A percentile compares a stretch with the other conserved stretches of the same genome.
These are phyloP conservation scores for Erodium moschatum DNA, from an alignment of 441 rosid genomes.

Conservation along the genomic window DNA sequence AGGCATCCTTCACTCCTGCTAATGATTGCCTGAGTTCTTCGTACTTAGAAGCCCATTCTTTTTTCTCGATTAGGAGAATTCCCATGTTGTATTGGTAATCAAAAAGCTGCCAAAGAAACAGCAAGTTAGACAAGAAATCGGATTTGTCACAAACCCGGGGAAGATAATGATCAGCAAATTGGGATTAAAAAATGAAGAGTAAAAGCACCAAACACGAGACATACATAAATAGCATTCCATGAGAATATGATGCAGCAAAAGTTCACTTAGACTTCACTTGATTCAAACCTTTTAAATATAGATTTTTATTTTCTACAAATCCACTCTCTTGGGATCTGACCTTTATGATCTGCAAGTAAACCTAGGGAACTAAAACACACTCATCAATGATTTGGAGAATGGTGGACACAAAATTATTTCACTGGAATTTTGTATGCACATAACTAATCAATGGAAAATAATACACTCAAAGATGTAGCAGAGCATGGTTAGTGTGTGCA, in stretches of 20 bases:
- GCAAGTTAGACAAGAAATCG: constrained; percentile 2
- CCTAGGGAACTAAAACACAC: background rate
- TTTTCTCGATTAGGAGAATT: constrained; percentile 79
- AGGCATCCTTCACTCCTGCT: constrained; percentile 46
- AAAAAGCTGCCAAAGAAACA: constrained; percentile 51
- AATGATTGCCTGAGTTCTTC: constrained; percentile 54
- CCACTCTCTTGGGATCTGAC: background rate
- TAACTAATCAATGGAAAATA: background rate
- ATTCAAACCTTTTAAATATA: constrained; percentile 4
- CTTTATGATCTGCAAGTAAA: background rate
- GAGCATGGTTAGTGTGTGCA: background rate
- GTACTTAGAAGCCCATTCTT: constrained; percentile 65
- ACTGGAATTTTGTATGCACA: background rate
- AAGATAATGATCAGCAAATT: background rate
- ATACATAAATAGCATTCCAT: background rate
- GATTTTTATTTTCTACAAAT: background rate
- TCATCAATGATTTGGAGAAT: background rate
- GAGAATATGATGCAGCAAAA: background rate
- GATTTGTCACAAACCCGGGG: too few relatives aligned
- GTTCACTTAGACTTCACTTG: background rate
- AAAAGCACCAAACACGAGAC: background rate
- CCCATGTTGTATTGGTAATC: constrained; percentile 94
- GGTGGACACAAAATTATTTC: background rate
- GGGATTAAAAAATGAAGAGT: background rate
- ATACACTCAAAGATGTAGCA: background rate